Evolutionary conservation across 2,329 filamentous ascomycete genomes (phyloP).

Genomic region (Lecanosticta acicola): DNA sequence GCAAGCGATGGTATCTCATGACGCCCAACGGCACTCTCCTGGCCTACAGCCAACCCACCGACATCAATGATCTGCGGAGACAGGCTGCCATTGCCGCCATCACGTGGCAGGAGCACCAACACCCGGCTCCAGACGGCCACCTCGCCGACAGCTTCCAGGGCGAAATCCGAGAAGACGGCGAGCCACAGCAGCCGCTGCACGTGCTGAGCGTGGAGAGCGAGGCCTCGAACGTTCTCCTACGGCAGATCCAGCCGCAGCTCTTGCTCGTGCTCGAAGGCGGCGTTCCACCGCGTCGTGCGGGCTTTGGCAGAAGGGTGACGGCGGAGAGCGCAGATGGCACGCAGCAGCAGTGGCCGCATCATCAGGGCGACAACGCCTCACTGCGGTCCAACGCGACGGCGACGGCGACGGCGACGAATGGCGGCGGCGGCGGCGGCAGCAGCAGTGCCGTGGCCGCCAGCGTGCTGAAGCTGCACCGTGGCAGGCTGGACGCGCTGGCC

Average conservation of each 20-base stretch:
- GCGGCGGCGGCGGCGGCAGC: conserved; percentile 8
- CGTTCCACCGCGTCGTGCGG: conserved; percentile 38
- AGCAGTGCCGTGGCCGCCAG: conserved; percentile 29
- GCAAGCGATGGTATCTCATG: conserved; percentile 44
- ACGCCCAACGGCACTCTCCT: conserved; percentile 48
- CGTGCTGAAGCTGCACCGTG: conserved; percentile 44
- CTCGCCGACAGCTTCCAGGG: conserved; percentile 17
- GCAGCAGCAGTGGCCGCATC: conserved; percentile 22
- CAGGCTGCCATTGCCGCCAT: conserved; percentile 46
- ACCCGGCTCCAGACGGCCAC: conserved; percentile 10
- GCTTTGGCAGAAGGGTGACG: conserved; percentile 39
- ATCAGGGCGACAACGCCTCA: conserved; percentile 8
- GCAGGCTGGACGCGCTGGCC: conserved; percentile 44
- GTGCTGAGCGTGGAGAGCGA: conserved; percentile 45
- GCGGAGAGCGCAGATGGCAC: conserved; percentile 38
- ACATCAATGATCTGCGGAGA: conserved; percentile 46
- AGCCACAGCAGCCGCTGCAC: conserved; percentile 28
- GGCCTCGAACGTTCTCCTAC: conserved; percentile 43
- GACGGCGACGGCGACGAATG: conserved; percentile 8
- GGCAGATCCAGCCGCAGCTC: conserved; percentile 42
- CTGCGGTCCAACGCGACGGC: conserved; percentile 3
- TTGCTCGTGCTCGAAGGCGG: conserved; percentile 46
- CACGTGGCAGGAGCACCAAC: conserved; percentile 44
- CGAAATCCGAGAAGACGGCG: conserved; percentile 16
- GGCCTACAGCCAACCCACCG: conserved; percentile 45